Conservation (phyloP, 257 asterid genomes). For the Forsythia suspensa region DNA sequence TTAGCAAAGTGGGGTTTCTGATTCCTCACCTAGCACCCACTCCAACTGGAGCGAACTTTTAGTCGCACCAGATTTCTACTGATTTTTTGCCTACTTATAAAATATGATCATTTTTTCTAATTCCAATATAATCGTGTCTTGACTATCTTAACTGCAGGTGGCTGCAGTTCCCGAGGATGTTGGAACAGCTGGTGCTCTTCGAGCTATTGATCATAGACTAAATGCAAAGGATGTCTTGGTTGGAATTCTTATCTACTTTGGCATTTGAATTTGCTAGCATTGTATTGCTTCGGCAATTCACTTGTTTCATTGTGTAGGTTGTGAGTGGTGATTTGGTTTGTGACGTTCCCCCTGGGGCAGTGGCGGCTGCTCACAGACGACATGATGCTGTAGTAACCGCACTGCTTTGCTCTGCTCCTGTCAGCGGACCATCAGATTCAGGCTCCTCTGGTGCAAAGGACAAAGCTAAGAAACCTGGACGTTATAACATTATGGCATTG, state of each 20-base stretch:
- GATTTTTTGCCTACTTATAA: conserved; percentile 2
- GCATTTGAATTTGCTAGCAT: conserved; percentile 17
- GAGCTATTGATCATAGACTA: conserved; percentile 84
- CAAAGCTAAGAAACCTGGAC: conserved; percentile 81
- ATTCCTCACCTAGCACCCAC: background rate
- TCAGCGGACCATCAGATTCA: conserved; percentile 77
- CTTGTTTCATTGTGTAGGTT: conserved; percentile 52
- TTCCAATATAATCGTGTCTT: conserved; percentile 7
- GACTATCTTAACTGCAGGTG: conserved; percentile 58
- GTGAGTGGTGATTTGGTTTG: conserved; percentile 96
- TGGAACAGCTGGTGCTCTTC: conserved; percentile 97
- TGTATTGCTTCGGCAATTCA: conserved; percentile 20
- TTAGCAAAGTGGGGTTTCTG: background rate
- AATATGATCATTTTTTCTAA: background rate
- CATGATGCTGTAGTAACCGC: conserved; percentile 97
- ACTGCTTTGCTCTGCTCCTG: conserved; percentile 91
- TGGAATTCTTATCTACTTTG: conserved; percentile 23
- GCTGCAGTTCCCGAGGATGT: conserved; percentile 91
- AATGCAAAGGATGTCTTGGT: conserved; percentile 91
- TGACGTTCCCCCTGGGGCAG: conserved; percentile 91
- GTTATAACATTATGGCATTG: conserved; percentile 76
- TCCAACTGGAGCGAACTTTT: background rate
- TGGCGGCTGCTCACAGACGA: conserved; percentile 92
- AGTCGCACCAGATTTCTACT: background rate
- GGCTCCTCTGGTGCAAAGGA: conserved; percentile 89